Evolutionary conservation across 441 rosid genomes (phyloP).

Genomic region (Kokia cookei): DNA sequence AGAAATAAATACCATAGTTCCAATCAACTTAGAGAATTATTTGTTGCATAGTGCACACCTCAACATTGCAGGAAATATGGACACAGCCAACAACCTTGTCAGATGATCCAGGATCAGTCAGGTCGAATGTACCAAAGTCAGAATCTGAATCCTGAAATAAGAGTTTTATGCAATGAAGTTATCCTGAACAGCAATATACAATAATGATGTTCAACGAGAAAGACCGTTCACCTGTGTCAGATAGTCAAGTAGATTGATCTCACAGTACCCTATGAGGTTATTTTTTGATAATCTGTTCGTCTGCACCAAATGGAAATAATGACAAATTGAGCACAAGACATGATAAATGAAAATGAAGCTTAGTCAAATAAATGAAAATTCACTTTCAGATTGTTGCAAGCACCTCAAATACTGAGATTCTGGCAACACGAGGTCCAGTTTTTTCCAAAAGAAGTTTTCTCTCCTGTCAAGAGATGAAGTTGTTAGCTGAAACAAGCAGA

Average conservation of each 20-base stretch:
- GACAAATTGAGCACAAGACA: conserved; percentile 1
- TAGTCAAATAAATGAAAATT: not conserved
- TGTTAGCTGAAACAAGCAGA: not conserved
- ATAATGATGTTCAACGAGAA: not conserved
- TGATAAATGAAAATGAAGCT: not conserved
- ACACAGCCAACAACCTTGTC: conserved; percentile 57
- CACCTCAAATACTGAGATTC: conserved; percentile 88
- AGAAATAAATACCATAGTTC: conserved; percentile 7
- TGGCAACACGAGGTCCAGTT: conserved; percentile 73
- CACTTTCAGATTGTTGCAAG: conserved; percentile 12
- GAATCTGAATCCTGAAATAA: conserved; percentile 58
- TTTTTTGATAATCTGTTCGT: conserved; percentile 73
- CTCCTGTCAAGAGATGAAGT: conserved; percentile 34
- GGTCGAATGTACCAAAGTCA: conserved; percentile 42
- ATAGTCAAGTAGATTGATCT: conserved; percentile 73
- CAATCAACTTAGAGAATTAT: not conserved
- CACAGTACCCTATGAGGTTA: conserved; percentile 69
- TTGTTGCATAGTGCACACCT: conserved; percentile 40
- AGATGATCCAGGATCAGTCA: conserved; percentile 67
- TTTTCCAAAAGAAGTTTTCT: conserved; percentile 85
- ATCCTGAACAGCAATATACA: not conserved
- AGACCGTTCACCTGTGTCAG: conserved; percentile 42
- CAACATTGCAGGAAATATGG: conserved; percentile 68
- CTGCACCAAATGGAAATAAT: conserved; percentile 36
- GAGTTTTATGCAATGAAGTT: not conserved